Evolutionary conservation across 257 asterid genomes (phyloP).

Genomic region (Solanum paucissectum): DNA sequence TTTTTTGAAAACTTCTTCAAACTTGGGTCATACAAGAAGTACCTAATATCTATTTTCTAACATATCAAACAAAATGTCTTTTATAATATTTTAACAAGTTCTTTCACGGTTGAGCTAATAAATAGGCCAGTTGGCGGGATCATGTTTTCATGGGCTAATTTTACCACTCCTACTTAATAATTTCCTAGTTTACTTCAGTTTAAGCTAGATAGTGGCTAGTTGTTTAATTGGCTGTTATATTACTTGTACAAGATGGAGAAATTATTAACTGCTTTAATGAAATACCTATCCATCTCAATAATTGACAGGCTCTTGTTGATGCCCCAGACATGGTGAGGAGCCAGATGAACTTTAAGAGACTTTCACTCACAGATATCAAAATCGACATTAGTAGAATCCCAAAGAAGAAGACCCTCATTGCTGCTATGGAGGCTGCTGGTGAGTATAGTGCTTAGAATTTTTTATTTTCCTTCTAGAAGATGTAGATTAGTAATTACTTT

Average conservation of each 20-base stretch:
- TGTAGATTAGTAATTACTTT: not conserved
- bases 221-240: not conserved
- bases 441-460: not conserved
- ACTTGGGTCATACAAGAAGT: not conserved
- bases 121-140: not conserved
- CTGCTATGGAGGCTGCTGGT: conserved; percentile 25
- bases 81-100: not conserved
- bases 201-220: not conserved
- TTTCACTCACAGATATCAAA: conserved; percentile 15
- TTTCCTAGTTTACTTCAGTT: not conserved
- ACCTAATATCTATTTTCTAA: not conserved
- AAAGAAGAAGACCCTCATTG: conserved; percentile 14
- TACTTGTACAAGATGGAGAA: not conserved
- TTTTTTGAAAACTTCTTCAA: not conserved
- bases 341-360: conserved; percentile 19
- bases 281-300: not conserved
- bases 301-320: conserved; percentile 17
- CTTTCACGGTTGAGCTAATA: not conserved
- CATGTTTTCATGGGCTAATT: not conserved
- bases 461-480: not conserved
- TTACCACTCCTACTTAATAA: not conserved
- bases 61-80: not conserved
- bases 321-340: conserved; percentile 16
- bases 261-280: not conserved
- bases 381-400: conserved; percentile 17